These are phyloP conservation scores for Trametes meyenii DNA, from an alignment of 768 basidiomycete genomes.

Conservation along the genomic window DNA sequence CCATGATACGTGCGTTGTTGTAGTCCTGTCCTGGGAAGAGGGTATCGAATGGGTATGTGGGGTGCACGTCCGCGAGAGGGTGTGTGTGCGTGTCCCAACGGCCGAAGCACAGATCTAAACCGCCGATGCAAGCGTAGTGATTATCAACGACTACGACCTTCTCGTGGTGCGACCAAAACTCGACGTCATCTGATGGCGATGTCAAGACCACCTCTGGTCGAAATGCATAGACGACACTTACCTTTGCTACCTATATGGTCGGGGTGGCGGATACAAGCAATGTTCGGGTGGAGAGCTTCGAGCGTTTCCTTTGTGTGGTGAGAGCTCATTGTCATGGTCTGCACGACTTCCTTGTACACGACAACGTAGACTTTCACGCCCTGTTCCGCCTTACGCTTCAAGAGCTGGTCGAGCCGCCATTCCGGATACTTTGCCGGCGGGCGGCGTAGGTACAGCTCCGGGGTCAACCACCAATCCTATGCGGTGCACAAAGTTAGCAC, in stretches of 20 bases:
- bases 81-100: conserved; percentile 95
- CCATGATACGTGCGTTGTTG: conserved; percentile 85
- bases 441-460: conserved; percentile 92
- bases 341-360: conserved; percentile 95
- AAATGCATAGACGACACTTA: conserved; percentile 6
- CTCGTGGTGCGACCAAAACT: conserved; percentile 94
- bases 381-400: conserved; percentile 86
- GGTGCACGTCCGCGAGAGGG: conserved; percentile 91
- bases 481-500: neutral
- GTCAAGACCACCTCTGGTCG: neutral
- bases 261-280: conserved; percentile 87
- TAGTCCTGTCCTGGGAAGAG: conserved; percentile 95
- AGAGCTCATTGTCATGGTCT: conserved; percentile 89
- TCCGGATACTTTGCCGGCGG: conserved; percentile 85
- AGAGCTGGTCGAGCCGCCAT: conserved; percentile 85
- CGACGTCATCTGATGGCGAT: conserved; percentile 57
- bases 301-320: conserved; percentile 84
- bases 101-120: conserved; percentile 95
- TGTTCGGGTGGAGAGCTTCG: conserved; percentile 84
- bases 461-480: conserved; percentile 93
- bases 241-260: conserved; percentile 87
- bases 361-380: conserved; percentile 92
- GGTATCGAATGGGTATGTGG: conserved; percentile 76
- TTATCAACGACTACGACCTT: conserved; percentile 91
- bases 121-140: conserved; percentile 84